Evolutionary conservation across 371 early-diverging fungal species (phyloP), one percentile per base, ranked within the genome.

Genomic region (Phascolomyces articulosus): DNA sequence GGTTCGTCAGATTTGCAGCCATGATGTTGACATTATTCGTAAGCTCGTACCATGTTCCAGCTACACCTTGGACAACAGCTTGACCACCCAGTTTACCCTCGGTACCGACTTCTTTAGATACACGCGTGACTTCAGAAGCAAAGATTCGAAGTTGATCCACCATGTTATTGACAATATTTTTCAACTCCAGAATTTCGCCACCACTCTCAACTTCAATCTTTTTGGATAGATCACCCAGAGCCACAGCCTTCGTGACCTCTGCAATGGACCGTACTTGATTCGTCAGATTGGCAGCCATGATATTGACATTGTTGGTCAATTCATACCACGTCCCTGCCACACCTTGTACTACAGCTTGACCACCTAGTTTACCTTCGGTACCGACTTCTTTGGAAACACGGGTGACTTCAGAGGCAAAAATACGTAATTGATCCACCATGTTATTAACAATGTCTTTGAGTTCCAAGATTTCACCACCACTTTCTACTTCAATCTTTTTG

Each of bases 291-390:
- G 65, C 77, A 4, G 69, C 69, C 69, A 69, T 70, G 58, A 62
- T 40, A 56, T 82, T 82, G 58, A 82, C 83, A 41, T 78, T 82
- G 47, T 77, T 78, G 0, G 82, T 81, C 0, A 85, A 70, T 40
- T 83, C 78, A 49, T 71, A 70, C 85, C 85, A 85, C 0, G 79
- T 82, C 16, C 85, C 85, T 16, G 65, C 80, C 20, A 85, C 80
- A 51, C 74, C 77, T 72, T 70, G 27, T 2, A 85, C 82, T 9
- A 68, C 59, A 11, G 78, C 82, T n/a, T 69, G 74, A 53, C 69
- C 78, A 27, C 78, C 82, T 13, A 81, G 67, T 47, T 70, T 69
- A 49, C 81, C 83, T 40, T 79, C 81, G 8, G 83, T 83, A 11
- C 84, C 86, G 48, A 84, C 86, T 47, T 70, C 72, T 16, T 47